Evolutionary conservation across 148 eudicot genomes (phyloP).

Genomic region (Amaranthus hypochondriacus): DNA sequence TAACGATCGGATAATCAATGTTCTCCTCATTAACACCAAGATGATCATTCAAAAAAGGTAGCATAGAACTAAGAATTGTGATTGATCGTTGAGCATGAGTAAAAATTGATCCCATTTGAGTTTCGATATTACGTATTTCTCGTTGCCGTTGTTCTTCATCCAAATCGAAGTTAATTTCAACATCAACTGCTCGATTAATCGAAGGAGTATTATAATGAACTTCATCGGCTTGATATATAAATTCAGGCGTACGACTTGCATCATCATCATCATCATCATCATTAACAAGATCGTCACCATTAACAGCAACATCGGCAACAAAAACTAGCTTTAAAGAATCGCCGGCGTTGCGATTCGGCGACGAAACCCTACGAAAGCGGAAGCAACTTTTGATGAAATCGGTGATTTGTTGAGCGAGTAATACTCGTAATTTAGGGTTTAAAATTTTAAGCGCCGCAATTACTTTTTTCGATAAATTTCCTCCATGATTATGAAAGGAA

Average conservation of each 20-base stretch:
- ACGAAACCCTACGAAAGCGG: background rate
- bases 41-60: too few relatives aligned
- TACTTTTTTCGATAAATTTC: background rate
- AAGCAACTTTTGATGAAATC: conserved; percentile 4
- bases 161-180: background rate
- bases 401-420: background rate
- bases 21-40: too few relatives aligned
- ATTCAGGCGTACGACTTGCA: too few relatives aligned
- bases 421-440: background rate
- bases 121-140: too few relatives aligned
- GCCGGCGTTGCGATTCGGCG: background rate
- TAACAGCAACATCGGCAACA: conserved; percentile 4
- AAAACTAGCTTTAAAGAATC: conserved; percentile 6
- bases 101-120: too few relatives aligned
- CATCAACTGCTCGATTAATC: background rate
- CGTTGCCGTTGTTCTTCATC: background rate
- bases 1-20: too few relatives aligned
- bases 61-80: too few relatives aligned
- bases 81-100: too few relatives aligned
- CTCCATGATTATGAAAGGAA: too few relatives aligned
- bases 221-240: too few relatives aligned
- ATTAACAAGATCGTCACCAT: background rate
- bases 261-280: background rate
- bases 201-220: too few relatives aligned
- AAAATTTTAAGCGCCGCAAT: background rate